Base-by-base conservation (phyloP, 768 basidiomycete species). In the Leucocoprinus sp. region DNA sequence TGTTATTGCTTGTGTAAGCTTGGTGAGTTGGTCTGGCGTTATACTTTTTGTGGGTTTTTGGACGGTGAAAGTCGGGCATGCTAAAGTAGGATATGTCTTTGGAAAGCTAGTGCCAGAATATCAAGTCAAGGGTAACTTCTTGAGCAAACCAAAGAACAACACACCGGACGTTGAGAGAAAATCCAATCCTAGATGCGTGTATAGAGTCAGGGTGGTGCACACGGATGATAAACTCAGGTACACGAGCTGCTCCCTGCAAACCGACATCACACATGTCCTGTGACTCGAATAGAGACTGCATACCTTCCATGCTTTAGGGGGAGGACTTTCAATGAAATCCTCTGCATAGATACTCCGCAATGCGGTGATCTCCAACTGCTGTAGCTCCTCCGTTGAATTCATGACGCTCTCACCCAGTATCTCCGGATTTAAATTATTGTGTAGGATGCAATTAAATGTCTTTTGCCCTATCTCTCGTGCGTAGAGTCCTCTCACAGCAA, bases 301-400 rank as follows among this genome's bases (percentile, higher is more conserved):
- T 64, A 85, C 87, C 74, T 88, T 90, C 88, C 89, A 92, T 41
- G 76, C 88, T 57, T 78, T 87, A 24, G 83, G 82, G 12, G 85
- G 80, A 17, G 81, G 82, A 44, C 73, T 74, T 55, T 84, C 75
- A 19, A 79, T 71, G 56, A 87, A 90, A 56, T 90, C 80, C 50
- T 83, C 75, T 53, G 72, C 82, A 65, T 84, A 91, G 50, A 91
- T 92, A 50, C 86, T 82, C 60, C 78, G 76, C 51, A 91, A 70
- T 23, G 80, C 84, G 39, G 81, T 83, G 51, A 91, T 83, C 71
- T 92, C 88, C 54, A 65, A 55, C 45, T 69, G 60, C 60, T 78
- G 75, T 58, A 72, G 69, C 68, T 86, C 82, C 67, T 81, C 78
- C 49, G 74, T 71, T 50, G 78, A 74, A 65, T 87, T 85, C 86